Base-by-base conservation (phyloP, 2,329 filamentous ascomycete species). In the Septoria petroselini region DNA sequence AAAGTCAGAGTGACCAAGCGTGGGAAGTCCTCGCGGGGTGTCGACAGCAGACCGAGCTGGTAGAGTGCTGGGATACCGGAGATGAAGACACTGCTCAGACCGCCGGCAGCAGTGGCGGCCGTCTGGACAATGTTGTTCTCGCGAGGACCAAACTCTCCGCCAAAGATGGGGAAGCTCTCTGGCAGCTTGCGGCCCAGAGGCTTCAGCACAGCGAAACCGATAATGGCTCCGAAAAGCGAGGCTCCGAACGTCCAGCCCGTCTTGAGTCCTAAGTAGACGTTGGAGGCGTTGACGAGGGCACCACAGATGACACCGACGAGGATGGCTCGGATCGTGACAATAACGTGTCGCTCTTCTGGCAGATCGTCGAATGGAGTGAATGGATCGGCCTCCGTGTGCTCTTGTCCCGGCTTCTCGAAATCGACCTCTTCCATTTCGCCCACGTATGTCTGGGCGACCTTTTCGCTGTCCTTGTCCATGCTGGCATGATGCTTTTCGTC, bases 101-200 rank as follows among this genome's bases (percentile, higher is more conserved):
- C 80, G 53, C 80, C 80, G 9, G 80, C 77, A 38, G 79, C 80
- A 2, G 77, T 81, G 3, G 80, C 80, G 41, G 78, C 69, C 2
- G 80, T 80, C 62, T 83, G 80, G 48, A 81, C 71, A 59, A 82
- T 82, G 59, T 77, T 80, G 70, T 83, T 83, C 63, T 83, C 80
- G 58, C 80, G 78, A 7, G 80, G 80, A 1, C 80, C 80, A 53
- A 83, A 82, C 23, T 65, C 65, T 2, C 73, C 75, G 17, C 79
- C 79, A 7, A 83, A 67, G 34, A 77, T 69, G 2, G 78, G 78
- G 42, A 80, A 68, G 33, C 69, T 70, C 35, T 69, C 65, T 8
- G 73, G 73, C 15, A 78, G 63, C 6, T 73, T 65, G 56, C 71
- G 76, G 9, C 74, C 75, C n/a, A 80, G 66, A 50, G 78, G 68